These are phyloP conservation scores for Naganishia sp. DNA, from an alignment of 1,284 basidiomycete genomes.

Conservation along the genomic window DNA sequence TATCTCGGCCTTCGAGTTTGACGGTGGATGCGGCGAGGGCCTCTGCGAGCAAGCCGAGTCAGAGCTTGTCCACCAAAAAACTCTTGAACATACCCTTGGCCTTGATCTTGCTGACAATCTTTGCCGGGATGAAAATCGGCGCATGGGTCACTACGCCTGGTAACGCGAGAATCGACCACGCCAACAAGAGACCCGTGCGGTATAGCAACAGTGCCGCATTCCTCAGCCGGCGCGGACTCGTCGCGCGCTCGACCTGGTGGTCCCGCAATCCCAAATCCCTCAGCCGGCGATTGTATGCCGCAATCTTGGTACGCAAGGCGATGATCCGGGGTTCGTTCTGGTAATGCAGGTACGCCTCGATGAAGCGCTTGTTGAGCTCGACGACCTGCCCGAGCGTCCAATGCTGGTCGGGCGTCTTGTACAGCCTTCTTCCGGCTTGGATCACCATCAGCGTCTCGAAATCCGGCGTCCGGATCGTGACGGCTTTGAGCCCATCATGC, in stretches of 20 bases:
- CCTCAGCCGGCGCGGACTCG: constrained; percentile 78
- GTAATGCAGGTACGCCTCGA: constrained; percentile 91
- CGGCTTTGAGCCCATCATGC: constrained; percentile 94
- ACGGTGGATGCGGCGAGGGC: constrained; percentile 94
- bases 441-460: constrained; percentile 98
- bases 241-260: constrained; percentile 86
- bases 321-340: constrained; percentile 90
- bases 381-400: constrained; percentile 94
- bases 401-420: constrained; percentile 92
- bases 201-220: constrained; percentile 82
- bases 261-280: constrained; percentile 94
- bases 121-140: constrained; percentile 92
- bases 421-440: constrained; percentile 91
- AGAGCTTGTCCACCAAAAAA: neutral
- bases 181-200: constrained; percentile 73
- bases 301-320: constrained; percentile 77
- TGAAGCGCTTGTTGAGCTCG: constrained; percentile 89
- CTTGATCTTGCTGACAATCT: constrained; percentile 82
- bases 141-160: constrained; percentile 94
- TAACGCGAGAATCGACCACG: constrained; percentile 85
- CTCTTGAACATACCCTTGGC: constrained; percentile 69
- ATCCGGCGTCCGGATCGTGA: constrained; percentile 93
- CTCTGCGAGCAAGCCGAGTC: constrained; percentile 61
- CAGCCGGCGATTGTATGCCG: constrained; percentile 89
- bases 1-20: constrained; percentile 92